Evolutionary conservation across 2,329 filamentous ascomycete genomes (phyloP), one percentile per base, ranked within the genome.

Genomic region (Tolypocladium cylindrosporum): DNA sequence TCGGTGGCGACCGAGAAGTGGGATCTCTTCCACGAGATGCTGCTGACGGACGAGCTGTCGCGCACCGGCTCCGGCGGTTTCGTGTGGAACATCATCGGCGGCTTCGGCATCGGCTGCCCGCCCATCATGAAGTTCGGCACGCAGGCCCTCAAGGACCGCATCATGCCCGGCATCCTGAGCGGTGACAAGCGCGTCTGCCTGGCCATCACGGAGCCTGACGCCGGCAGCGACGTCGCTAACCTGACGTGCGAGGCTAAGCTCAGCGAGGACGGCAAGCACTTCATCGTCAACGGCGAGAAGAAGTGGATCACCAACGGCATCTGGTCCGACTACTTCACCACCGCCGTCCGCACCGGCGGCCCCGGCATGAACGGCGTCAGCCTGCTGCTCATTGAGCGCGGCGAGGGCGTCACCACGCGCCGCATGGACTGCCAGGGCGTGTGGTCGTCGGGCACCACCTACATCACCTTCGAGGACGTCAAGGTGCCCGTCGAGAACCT

Each of bases 251-350:
- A 97, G 79, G 94, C 94, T 34, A 96, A 96, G 80, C 82, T 97
- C 59, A 90, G 84, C 62, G 89, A 94, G 66, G 94, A 99, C 68
- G 94, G 94, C 69, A 97, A 97, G 80, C 91, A 97, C 78, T 99
- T 95, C 76, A 97, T 97, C 65, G 94, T 99, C 75, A 99, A 97
- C 70, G 94, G 94, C 57, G 93, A 97, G 84, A 97, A 99, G 88
- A 99, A 99, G 79, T 97, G 94, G 93, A 97, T 97, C 74, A 97
- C 93, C 68, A 99, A 99, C 76, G 94, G 94, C 69, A 85, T 97
- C 68, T 97, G 91, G 91, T 84, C 81, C 61, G 94, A 99, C 74
- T 99, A 97, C 79, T 97, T 97, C 80, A 97, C 94, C 57, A 95
- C 90, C 16, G 94, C 93, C 34, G 94, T 99, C 43, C 88, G 94